Evolutionary conservation across 345 rosid genomes (phyloP).

Genomic region (Populus davidiana): DNA sequence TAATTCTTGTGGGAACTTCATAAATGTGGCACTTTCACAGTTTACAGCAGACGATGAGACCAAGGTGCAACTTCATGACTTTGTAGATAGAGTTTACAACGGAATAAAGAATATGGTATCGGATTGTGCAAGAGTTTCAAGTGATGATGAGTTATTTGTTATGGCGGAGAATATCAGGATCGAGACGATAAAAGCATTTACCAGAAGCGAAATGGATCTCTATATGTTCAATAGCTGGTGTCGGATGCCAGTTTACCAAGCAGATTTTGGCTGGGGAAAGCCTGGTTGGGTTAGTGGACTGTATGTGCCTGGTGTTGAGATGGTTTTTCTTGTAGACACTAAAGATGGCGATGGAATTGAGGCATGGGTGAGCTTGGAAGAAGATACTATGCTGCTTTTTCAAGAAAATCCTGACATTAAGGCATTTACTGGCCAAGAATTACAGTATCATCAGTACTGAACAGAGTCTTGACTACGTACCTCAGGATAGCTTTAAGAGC

Average conservation of each 20-base stretch:
- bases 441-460: background rate
- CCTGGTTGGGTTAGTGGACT: background rate
- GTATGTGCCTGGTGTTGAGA: background rate
- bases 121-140: background rate
- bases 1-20: background rate
- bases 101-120: background rate
- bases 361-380: background rate
- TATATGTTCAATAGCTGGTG: background rate
- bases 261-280: background rate
- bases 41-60: background rate
- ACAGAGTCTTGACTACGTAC: too few species aligned
- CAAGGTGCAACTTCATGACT: background rate
- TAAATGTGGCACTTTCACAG: background rate
- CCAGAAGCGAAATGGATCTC: background rate
- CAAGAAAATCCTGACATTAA: background rate
- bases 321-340: background rate
- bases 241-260: background rate
- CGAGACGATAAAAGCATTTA: background rate
- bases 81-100: background rate
- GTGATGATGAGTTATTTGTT: background rate
- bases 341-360: background rate
- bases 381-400: background rate
- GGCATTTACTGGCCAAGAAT: background rate
- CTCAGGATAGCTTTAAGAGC: too few species aligned
- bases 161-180: background rate